Conservation (phyloP, 2,329 filamentous ascomycete species). For the Ploettnerulaceae sp. region DNA sequence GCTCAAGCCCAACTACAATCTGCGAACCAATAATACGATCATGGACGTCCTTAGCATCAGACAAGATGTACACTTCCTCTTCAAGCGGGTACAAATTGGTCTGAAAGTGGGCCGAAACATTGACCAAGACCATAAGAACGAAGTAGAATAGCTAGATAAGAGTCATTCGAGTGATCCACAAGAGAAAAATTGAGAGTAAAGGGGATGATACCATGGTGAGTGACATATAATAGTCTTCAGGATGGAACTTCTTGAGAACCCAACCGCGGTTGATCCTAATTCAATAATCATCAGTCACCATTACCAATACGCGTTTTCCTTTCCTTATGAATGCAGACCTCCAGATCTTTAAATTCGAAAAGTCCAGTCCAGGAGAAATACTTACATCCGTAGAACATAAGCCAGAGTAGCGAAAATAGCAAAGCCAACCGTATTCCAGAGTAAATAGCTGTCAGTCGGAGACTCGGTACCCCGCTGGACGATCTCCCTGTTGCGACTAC, state of each 20-base stretch:
- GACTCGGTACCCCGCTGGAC: constrained; percentile 12
- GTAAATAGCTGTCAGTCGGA: constrained; percentile 19
- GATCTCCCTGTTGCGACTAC: not conserved
- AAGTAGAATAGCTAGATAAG: constrained; percentile 34
- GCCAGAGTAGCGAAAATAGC: constrained; percentile 17
- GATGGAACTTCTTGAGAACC: constrained; percentile 17
- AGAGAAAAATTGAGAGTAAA: not conserved
- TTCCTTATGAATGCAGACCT: not conserved
- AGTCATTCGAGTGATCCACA: constrained; percentile 1
- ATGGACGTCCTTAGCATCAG: constrained; percentile 37
- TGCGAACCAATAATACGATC: constrained; percentile 44
- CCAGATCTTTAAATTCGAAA: not conserved
- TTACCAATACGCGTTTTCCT: not conserved
- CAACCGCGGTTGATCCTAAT: constrained; percentile 19
- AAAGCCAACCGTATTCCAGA: constrained; percentile 25
- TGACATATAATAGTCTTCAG: constrained; percentile 38
- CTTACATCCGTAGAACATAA: constrained; percentile 23
- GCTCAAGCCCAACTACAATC: constrained; percentile 44
- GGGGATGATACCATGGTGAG: constrained; percentile 32
- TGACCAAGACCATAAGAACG: constrained; percentile 34
- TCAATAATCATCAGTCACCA: not conserved
- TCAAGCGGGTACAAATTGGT: constrained; percentile 38
- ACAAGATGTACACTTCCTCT: constrained; percentile 32
- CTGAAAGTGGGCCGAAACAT: constrained; percentile 32
- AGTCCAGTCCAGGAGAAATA: not conserved